These are phyloP conservation scores for Schwanniomyces vanrijiae DNA, from an alignment of 805 yeast genomes.

Conservation along the genomic window DNA sequence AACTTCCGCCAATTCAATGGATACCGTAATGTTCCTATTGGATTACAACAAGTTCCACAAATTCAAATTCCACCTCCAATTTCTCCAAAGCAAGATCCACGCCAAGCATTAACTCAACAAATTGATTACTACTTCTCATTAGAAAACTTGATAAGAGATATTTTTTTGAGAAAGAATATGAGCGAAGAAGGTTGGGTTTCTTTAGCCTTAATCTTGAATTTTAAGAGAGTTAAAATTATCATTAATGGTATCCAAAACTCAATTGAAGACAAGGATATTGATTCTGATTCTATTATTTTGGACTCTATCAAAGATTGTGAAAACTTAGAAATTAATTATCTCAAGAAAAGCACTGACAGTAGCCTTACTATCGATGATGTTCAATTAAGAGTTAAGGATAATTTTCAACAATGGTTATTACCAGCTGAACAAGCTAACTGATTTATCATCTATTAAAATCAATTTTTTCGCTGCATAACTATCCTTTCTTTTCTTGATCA, in stretches of 20 bases:
- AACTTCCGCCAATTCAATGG: conserved; percentile 13
- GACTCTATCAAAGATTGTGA: conserved; percentile 56
- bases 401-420: conserved; percentile 70
- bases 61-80: conserved; percentile 45
- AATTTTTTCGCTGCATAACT: conserved; percentile 3
- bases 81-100: conserved; percentile 47
- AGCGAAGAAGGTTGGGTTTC: conserved; percentile 72
- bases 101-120: conserved; percentile 53
- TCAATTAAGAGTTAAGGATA: conserved; percentile 59
- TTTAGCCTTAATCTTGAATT: conserved; percentile 59
- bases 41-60: conserved; percentile 16
- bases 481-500: conserved; percentile 4
- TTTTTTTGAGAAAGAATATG: conserved; percentile 81
- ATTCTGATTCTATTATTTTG: conserved; percentile 36
- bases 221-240: conserved; percentile 70
- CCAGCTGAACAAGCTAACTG: conserved; percentile 16
- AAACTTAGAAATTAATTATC: conserved; percentile 47
- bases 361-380: conserved; percentile 43
- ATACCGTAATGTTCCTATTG: conserved; percentile 8
- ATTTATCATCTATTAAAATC: background rate
- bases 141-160: conserved; percentile 84
- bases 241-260: conserved; percentile 39
- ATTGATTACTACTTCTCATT: conserved; percentile 87
- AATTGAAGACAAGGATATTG: conserved; percentile 24
- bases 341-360: conserved; percentile 28